Evolutionary conservation across 306 rosid species (phyloP), one percentile per base, ranked within the genome.

Genomic region (Castanea mollissima): DNA sequence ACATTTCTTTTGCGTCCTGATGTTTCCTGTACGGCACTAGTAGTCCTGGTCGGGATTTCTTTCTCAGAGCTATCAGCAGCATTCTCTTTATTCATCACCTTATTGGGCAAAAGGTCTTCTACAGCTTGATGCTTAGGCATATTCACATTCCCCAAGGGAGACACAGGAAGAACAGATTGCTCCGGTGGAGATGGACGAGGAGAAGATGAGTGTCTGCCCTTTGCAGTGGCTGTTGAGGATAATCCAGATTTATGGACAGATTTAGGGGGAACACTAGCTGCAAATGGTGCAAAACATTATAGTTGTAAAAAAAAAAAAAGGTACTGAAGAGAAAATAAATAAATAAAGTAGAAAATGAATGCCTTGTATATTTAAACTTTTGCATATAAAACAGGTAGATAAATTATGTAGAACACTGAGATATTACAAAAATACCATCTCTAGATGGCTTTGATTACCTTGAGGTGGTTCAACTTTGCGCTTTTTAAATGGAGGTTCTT

Each of bases 141-240:
- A 82, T 90, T 93, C 82, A 77, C 81, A 83, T 84, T 80, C 81
- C 83, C 85, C 11, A 77, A 82, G 38, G 97, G 97, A 87, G 99
- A 91, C 79, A 89, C 56, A 64, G 92, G 55, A 76, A 80, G 88
- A 79, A 87, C 90, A 51, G 84, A 67, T 79, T 74, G 94, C 86
- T 91, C 90, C 0, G 94, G 97, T 54, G 93, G 91, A 73, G 94
- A 90, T 14, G 87, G 92, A 86, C 86, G 81, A 76, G 98, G 97
- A 73, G 98, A 85, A 54, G 87, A 85, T 82, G 97, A 76, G 59
- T 73, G 85, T 78, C 89, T 91, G 25, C 87, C 89, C 92, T 89
- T 96, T 71, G 81, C 75, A 74, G 86, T 69, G 74, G 92, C 74
- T 73, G 86, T 59, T 38, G 94, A 88, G 76, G 87, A 69, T 72